Evolutionary conservation across 805 yeast genomes (phyloP).

Genomic region (Limtongia smithiae): DNA sequence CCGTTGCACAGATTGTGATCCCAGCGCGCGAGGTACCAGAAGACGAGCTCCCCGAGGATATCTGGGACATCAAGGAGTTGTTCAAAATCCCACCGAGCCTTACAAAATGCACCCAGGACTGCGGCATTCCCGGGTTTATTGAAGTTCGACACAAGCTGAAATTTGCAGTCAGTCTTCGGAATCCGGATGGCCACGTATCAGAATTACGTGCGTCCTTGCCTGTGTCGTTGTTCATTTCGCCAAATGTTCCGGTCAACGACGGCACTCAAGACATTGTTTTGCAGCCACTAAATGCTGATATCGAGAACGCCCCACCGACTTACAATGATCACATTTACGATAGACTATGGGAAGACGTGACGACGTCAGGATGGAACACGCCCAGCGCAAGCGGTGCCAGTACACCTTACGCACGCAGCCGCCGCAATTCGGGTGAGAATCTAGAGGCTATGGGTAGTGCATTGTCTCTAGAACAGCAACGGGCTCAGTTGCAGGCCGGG

Average conservation of each 20-base stretch:
- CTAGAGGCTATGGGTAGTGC: constrained; percentile 30
- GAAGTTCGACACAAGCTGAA: constrained; percentile 87
- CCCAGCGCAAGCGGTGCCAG: constrained; percentile 40
- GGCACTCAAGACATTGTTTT: constrained; percentile 28
- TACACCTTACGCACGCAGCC: constrained; percentile 40
- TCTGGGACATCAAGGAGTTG: constrained; percentile 68
- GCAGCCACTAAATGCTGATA: constrained; percentile 10
- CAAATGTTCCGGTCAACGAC: constrained; percentile 72
- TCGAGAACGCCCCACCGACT: constrained; percentile 71
- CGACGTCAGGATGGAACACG: constrained; percentile 39
- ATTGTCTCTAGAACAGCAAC: constrained; percentile 35
- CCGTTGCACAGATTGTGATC: constrained; percentile 50
- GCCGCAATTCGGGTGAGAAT: constrained; percentile 37
- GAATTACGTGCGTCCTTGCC: constrained; percentile 91
- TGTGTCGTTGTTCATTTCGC: constrained; percentile 67
- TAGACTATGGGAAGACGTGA: constrained; percentile 65
- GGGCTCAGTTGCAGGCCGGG: constrained; percentile 41
- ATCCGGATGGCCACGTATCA: constrained; percentile 90
- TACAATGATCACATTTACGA: constrained; percentile 81
- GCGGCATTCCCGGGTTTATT: constrained; percentile 61
- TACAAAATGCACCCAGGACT: constrained; percentile 80
- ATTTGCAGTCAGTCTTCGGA: constrained; percentile 70
- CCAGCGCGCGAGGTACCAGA: constrained; percentile 41
- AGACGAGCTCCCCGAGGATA: constrained; percentile 44
- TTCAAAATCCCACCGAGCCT: constrained; percentile 70